These are phyloP conservation scores for Ophioceras dolichostomum DNA, from an alignment of 2,329 filamentous ascomycete genomes.

Conservation along the genomic window DNA sequence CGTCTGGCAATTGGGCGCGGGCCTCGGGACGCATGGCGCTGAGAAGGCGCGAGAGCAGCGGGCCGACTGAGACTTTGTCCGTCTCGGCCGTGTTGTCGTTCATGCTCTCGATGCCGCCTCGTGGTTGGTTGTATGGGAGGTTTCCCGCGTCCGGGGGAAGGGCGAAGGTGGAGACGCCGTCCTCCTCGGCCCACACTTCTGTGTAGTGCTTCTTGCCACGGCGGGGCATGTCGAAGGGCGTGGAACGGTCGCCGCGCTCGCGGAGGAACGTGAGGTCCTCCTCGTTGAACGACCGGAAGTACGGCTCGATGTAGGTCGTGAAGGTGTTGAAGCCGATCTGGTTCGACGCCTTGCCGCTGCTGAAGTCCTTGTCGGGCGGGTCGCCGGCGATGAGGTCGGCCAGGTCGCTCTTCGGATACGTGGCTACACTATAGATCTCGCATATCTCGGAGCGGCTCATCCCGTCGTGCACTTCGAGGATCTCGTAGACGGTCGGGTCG, in stretches of 20 bases:
- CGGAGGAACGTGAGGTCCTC: conserved; percentile 89
- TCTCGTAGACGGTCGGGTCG: conserved; percentile 91
- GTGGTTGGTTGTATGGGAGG: conserved; percentile 66
- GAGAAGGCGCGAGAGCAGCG: conserved; percentile 70
- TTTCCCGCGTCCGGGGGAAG: conserved; percentile 35
- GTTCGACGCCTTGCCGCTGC: conserved; percentile 81
- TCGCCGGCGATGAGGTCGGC: conserved; percentile 77
- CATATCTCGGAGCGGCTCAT: conserved; percentile 82
- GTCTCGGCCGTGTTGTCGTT: conserved; percentile 78
- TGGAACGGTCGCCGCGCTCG: conserved; percentile 74
- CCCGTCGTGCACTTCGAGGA: conserved; percentile 57
- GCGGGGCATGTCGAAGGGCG: conserved; percentile 75
- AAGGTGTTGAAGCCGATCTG: conserved; percentile 94
- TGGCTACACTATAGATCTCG: conserved; percentile 75
- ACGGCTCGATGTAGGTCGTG: conserved; percentile 83
- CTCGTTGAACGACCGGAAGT: conserved; percentile 78
- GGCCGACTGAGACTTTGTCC: conserved; percentile 79
- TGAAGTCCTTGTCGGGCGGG: conserved; percentile 91
- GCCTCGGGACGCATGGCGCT: conserved; percentile 71
- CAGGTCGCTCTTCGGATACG: conserved; percentile 71
- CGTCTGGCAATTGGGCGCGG: conserved; percentile 25
- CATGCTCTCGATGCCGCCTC: conserved; percentile 77
- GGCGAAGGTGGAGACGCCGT: conserved; percentile 67
- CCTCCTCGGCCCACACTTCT: conserved; percentile 90
- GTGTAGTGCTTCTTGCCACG: conserved; percentile 77